phyloP scores from a whole-genome alignment of 176 grass and related monocot species.

The Lolium rigidum region DNA sequence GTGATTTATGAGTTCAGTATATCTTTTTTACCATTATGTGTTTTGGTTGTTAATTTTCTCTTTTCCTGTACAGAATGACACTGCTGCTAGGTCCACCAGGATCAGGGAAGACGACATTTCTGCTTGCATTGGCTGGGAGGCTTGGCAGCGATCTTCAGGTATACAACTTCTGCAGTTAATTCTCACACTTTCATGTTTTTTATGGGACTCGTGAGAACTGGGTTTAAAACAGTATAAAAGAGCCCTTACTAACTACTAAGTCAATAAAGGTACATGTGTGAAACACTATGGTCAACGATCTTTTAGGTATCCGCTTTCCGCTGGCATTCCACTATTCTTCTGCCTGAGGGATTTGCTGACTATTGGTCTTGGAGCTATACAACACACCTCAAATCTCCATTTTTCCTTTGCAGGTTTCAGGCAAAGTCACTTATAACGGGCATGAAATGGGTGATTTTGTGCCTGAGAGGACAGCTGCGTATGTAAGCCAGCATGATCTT shows the following conservation, averaged over 20 bases:
- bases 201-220: neutral
- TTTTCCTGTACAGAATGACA: conserved; percentile 54
- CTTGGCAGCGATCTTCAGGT: conserved; percentile 62
- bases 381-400: neutral
- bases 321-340: neutral
- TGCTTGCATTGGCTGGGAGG: conserved; percentile 82
- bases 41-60: neutral
- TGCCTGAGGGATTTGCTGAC: neutral
- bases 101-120: conserved; percentile 81
- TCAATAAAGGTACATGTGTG: neutral
- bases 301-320: neutral
- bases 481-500: conserved; percentile 88
- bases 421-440: conserved; percentile 84
- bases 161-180: neutral
- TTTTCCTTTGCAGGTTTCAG: conserved; percentile 47
- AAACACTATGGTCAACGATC: neutral
- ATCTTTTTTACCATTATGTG: neutral
- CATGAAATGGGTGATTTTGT: conserved; percentile 84
- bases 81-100: conserved; percentile 74
- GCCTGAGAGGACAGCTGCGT: conserved; percentile 72
- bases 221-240: neutral
- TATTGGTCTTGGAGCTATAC: neutral
- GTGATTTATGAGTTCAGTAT: neutral
- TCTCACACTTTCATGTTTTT: neutral
- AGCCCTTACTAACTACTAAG: neutral